A percentile compares a stretch with the other conserved stretches of the same genome.
Evolutionary conservation across 768 basidiomycete genomes (phyloP).

Genomic region (Termitomyces sp.): DNA sequence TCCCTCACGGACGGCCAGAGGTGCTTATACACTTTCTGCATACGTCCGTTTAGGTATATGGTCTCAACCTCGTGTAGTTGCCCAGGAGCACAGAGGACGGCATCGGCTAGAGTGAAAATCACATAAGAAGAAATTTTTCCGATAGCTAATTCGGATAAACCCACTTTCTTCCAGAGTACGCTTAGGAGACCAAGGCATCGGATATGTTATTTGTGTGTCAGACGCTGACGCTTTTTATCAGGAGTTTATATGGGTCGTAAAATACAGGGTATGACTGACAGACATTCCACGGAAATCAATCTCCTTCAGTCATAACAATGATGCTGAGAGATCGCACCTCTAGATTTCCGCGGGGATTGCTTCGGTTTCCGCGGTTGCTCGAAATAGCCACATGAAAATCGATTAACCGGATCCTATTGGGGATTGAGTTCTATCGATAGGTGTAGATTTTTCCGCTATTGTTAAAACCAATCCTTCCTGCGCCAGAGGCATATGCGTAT

Average conservation of each 20-base stretch:
- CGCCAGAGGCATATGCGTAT: not conserved
- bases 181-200: conserved; percentile 31
- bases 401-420: not conserved
- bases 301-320: conserved; percentile 27
- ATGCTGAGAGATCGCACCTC: conserved; percentile 20
- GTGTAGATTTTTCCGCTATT: not conserved
- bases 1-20: conserved; percentile 47
- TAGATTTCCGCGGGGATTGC: conserved; percentile 19
- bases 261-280: conserved; percentile 30
- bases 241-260: conserved; percentile 27
- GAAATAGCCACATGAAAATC: conserved; percentile 7
- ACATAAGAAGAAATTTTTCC: not conserved
- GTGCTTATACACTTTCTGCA: conserved; percentile 53
- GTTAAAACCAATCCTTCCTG: not conserved
- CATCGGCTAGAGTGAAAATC: conserved; percentile 29
- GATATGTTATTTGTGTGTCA: conserved; percentile 15
- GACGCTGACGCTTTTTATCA: conserved; percentile 14
- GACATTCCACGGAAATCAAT: conserved; percentile 30
- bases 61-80: conserved; percentile 45
- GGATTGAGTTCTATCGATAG: not conserved
- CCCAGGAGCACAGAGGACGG: conserved; percentile 40
- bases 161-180: conserved; percentile 37
- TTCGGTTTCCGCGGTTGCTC: conserved; percentile 19
- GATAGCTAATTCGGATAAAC: conserved; percentile 11
- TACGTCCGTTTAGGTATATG: conserved; percentile 41